Evolutionary conservation across 495 filamentous ascomycete species (phyloP), one percentile per base, ranked within the genome.

Genomic region (Talaromyces stipitatus): DNA sequence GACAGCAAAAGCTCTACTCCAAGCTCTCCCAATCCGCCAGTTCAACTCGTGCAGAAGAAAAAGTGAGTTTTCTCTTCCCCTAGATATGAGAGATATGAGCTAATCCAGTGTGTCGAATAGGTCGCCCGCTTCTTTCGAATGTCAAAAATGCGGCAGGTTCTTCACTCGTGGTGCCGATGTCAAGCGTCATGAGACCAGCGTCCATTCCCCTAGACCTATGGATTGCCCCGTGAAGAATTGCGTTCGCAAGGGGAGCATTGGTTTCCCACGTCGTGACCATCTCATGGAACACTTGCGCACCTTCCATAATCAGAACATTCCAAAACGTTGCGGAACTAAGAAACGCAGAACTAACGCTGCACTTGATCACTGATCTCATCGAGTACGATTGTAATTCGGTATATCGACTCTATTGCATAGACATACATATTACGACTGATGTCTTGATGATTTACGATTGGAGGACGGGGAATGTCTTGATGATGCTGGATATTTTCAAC

Each of bases 231-330:
- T 89, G 57, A 62, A 70, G n/a, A 82, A 85, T 66, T 96, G 92
- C 76, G 89, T 90, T 64, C 85, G 91, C 12, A 86, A 87, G 66
- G 80, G 78, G 0, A 84, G 81, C 64, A 82, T 86, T 60, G 90
- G 89, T 2, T 97, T 96, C 67, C 87, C 88, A 14, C 83, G 92
- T 1, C 83, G 86, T 55, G 92, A 96, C 70, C 95, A 97, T 60
- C 78, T 95, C 2, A 86, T 88, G 60, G 92, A 97, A 70, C 92
- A 97, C 66, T 69, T 92, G 20, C 83, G 90, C 24, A 84, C 89
- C 3, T 90, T 90, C 9, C 92, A 95, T 70, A 74, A 79, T 38
- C 64, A 77, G 36, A 70, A 74, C 48, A 68, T 79, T n/a, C 77
- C 75, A 4, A 79, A 79, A 66, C 72, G 72, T 5, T 59, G 62